Conservation (phyloP, 129 eudicot genomes). For the Ambrosia artemisiifolia region DNA sequence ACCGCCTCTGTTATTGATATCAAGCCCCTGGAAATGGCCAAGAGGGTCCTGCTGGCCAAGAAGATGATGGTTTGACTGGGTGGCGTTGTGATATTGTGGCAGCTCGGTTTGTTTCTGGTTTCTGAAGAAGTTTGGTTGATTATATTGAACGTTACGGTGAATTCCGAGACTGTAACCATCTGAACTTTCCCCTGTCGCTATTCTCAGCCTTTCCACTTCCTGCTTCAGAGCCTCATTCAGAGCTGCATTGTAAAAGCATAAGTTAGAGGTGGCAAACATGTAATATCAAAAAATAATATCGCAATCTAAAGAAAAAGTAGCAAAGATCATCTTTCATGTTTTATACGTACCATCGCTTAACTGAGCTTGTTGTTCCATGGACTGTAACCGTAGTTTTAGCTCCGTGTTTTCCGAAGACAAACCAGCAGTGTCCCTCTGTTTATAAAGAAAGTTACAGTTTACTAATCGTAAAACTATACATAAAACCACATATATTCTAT, state of each 20-base stretch:
- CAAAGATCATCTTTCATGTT: neutral
- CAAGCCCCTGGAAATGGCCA: conserved; percentile 71
- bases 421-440: conserved; percentile 82
- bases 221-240: conserved; percentile 85
- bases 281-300: neutral
- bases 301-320: neutral
- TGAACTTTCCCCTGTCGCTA: conserved; percentile 76
- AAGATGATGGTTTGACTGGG: conserved; percentile 28
- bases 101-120: conserved; percentile 39
- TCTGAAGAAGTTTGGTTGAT: conserved; percentile 50
- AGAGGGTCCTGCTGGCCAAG: conserved; percentile 56
- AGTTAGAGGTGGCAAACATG: neutral
- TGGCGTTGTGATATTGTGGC: conserved; percentile 42
- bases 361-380: conserved; percentile 93
- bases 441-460: conserved; percentile 1
- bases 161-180: conserved; percentile 52
- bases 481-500: neutral
- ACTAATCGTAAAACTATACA: neutral
- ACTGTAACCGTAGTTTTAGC: conserved; percentile 73
- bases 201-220: conserved; percentile 78
- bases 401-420: conserved; percentile 74
- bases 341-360: conserved; percentile 66
- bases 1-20: conserved; percentile 39
- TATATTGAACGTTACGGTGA: conserved; percentile 51
- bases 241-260: conserved; percentile 42